Base-by-base conservation (phyloP, 768 basidiomycete genomes). In the Gloeopeniophorella convolvens region DNA sequence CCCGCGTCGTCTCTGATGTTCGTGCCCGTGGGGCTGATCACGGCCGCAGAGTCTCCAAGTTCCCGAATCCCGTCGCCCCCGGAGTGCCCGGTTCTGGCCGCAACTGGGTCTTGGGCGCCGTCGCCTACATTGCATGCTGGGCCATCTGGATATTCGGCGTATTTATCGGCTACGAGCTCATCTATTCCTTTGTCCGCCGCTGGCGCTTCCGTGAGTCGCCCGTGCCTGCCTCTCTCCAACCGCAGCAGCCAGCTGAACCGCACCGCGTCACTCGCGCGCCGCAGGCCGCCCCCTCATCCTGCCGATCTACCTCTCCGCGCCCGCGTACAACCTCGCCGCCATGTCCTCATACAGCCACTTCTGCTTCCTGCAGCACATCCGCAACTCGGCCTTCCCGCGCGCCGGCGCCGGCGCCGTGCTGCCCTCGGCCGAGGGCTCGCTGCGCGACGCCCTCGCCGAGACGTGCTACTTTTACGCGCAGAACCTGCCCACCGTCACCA, bases 51-150 rank as follows among this genome's bases (percentile, higher is more conserved):
- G 79, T 86, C 57, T 79, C 87, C 23, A 83, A 79, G 64, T 76
- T 77, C 62, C 89, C 89, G 2, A 82, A 82, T 61, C 80, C 86
- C 39, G 72, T 72, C 60, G 77, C 82, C 27, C 75, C 78, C 60
- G 80, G 80, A n/a, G 75, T 82, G 42, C 76, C 85, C 54, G 80
- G 81, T 53, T 83, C 83, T 49, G 80, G 82, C 52, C 77, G 74
- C 63, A 82, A 83, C 64, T 94, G 92, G 92, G 77, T 83, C 3
- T 74, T 94, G 8, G 91, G 77, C 16, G 78, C 83, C 13, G 82
- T 88, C 11, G 89, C 89, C 12, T 94, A 94, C 69, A 73, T 87
- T 35, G 81, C 84, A 7, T 89, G 83, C 63, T 92, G 87, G 83
- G 64, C 77, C 40, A 74, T 78, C 40, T 91, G 87, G 78, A 73